Evolutionary conservation across 805 yeast species (phyloP).

Genomic region (Pichia pseudocactophila): DNA sequence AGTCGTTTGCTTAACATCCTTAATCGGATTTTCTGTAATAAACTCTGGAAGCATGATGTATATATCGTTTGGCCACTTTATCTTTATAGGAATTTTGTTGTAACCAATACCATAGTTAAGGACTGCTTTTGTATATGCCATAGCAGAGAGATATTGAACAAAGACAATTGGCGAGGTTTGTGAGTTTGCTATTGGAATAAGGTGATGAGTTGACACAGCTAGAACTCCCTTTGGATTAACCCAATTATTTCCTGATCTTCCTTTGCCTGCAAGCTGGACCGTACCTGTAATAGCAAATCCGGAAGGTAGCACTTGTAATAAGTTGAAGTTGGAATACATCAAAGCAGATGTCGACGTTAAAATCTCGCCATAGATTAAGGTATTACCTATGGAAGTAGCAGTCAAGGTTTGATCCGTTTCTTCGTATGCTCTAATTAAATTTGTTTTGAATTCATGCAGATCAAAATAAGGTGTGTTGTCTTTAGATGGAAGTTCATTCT

Average conservation of each 20-base stretch:
- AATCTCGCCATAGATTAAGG: slow-evolving; percentile 74
- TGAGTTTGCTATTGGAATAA: slow-evolving; percentile 39
- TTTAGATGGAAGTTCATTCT: slow-evolving; percentile 34
- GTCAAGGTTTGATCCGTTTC: slow-evolving; percentile 11
- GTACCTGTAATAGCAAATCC: slow-evolving; percentile 70
- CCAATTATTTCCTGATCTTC: slow-evolving; percentile 94
- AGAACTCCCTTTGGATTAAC: slow-evolving; percentile 88
- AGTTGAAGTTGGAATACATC: slow-evolving; percentile 59
- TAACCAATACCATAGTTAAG: slow-evolving; percentile 43
- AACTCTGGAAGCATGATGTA: slow-evolving; percentile 64
- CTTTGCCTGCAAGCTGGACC: slow-evolving; percentile 83
- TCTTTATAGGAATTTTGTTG: slow-evolving; percentile 64
- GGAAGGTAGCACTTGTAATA: slow-evolving; percentile 54
- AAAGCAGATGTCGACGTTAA: slow-evolving; percentile 80
- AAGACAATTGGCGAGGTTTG: slow-evolving; percentile 57
- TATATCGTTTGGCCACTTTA: slow-evolving; percentile 97
- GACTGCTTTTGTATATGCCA: slow-evolving; percentile 78
- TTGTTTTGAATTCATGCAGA: slow-evolving; percentile 43
- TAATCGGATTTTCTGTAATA: slow-evolving; percentile 24
- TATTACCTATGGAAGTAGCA: slow-evolving; percentile 45
- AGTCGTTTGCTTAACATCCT: slow-evolving; percentile 41
- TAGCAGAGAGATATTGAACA: slow-evolving; percentile 73
- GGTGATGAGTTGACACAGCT: slow-evolving; percentile 67
- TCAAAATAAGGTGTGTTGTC: slow-evolving; percentile 68
- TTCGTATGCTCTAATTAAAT: slow-evolving; percentile 30